Base-by-base conservation (phyloP, 1,284 basidiomycete genomes). In the Bondarzewia mesenterica region DNA sequence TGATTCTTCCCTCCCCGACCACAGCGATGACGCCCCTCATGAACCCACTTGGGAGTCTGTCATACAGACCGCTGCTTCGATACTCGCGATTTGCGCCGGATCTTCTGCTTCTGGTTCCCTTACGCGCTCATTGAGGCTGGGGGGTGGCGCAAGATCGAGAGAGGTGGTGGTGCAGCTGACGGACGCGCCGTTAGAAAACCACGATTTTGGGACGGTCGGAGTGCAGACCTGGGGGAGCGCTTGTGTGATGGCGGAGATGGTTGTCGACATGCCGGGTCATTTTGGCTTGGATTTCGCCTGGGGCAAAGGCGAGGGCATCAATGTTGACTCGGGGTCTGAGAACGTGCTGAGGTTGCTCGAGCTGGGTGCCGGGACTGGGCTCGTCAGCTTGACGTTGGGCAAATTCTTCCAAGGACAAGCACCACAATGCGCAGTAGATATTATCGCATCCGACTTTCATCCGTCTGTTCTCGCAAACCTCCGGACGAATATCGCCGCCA, bases 221-320 rank as follows among this genome's bases (percentile, higher is more conserved):
- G 85, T 90, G 16, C 91, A 94, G 64, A 95, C 92, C 0, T 95
- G 92, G 93, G 92, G 91, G 1, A 79, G 82, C 4, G 86, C 89
- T 1, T 91, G 87, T 54, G 78, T 94, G 4, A 73, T 95, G 37
- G 80, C 89, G 0, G 82, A 92, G 58, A 76, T 85, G 65, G 78
- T 94, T 46, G 75, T 78, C 1, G 72, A 81, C 18, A 61, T 72
- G 22, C 88, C 89, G 0, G 58, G 51, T 1, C 55, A 56, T 2
- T 89, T 86, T 58, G 75, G 75, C 3, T 60, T 83, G 7, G 23
- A 32, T 16, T 32, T 23, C 2, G 4, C 32, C 2, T n/a, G n/a
- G 12, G 5, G 10, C 29, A 32, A 10, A 7, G 26, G 22, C 14
- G 47, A 16, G 8, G 46, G 16, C 8, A 20, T 15, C 8, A 25